A percentile compares a stretch with the other conserved stretches of the same genome.
These are phyloP conservation scores for Byssoonygena ceratinophila DNA, from an alignment of 2,329 filamentous ascomycete genomes.

Conservation along the genomic window DNA sequence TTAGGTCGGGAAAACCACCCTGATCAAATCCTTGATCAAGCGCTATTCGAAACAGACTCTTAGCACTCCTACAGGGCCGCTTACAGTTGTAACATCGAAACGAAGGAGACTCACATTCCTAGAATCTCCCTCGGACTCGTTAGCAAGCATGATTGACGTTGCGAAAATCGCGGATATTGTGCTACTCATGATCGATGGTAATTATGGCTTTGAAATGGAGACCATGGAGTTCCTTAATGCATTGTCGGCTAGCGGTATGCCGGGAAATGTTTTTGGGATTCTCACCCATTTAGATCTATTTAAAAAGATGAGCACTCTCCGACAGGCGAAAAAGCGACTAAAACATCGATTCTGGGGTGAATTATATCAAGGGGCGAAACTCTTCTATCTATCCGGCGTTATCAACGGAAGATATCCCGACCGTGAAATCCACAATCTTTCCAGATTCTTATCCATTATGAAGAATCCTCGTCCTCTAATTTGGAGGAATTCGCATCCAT, in stretches of 20 bases:
- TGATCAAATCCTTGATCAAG: slow-evolving; percentile 87
- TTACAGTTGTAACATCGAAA: slow-evolving; percentile 95
- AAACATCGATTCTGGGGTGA: slow-evolving; percentile 97
- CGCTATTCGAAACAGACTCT: slow-evolving; percentile 94
- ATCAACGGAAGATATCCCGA: slow-evolving; percentile 96
- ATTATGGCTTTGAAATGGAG: slow-evolving; percentile 99
- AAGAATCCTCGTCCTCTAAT: slow-evolving; percentile 95
- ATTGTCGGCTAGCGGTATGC: slow-evolving; percentile 89
- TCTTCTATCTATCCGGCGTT: slow-evolving; percentile 93
- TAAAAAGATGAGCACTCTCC: slow-evolving; percentile 80
- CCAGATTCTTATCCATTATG: slow-evolving; percentile 94
- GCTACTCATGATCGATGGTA: slow-evolving; percentile 94
- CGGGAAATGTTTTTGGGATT: slow-evolving; percentile 94
- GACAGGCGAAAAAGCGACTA: slow-evolving; percentile 87
- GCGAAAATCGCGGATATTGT: slow-evolving; percentile 97
- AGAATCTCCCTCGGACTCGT: slow-evolving; percentile 86
- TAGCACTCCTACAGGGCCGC: slow-evolving; percentile 75
- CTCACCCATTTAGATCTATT: slow-evolving; percentile 94
- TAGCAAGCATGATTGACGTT: slow-evolving; percentile 93
- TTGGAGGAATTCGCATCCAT: slow-evolving; percentile 94
- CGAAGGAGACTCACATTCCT: slow-evolving; percentile 88
- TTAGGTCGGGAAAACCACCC: slow-evolving; percentile 73
- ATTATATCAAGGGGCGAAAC: slow-evolving; percentile 87
- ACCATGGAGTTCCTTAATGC: slow-evolving; percentile 99
- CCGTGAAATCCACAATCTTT: slow-evolving; percentile 89